A percentile compares a stretch with the other conserved stretches of the same genome.
These are phyloP conservation scores for Trametes polyzona DNA, from an alignment of 1,284 basidiomycete genomes.

Conservation along the genomic window DNA sequence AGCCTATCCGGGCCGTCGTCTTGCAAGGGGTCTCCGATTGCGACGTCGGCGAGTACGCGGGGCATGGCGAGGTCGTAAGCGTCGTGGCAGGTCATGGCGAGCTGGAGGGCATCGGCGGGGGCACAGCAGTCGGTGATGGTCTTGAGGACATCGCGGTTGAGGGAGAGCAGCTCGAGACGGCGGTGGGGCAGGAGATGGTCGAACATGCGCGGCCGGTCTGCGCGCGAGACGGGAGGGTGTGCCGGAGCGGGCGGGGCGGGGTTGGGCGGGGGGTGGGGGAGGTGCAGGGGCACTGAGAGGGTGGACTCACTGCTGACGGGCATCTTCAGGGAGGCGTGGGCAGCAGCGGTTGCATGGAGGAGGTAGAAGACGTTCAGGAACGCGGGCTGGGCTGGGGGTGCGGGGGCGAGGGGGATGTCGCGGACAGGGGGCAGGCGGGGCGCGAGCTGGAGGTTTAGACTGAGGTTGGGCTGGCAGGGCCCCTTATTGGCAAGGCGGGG, in stretches of 20 bases:
- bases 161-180: constrained; percentile 18
- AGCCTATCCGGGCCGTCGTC: constrained; percentile 23
- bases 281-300: constrained; percentile 4
- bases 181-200: constrained; percentile 1
- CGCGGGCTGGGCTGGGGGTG: not conserved
- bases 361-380: constrained; percentile 16
- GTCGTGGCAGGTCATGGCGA: constrained; percentile 25
- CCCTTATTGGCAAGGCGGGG: constrained; percentile 15
- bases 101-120: constrained; percentile 20
- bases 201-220: constrained; percentile 2
- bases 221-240: not conserved
- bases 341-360: constrained; percentile 17
- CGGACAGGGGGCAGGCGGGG: not conserved
- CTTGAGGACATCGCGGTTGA: constrained; percentile 26
- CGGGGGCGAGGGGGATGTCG: constrained; percentile 1
- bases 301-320: constrained; percentile 21
- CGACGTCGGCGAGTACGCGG: constrained; percentile 27
- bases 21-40: constrained; percentile 17
- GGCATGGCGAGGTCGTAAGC: constrained; percentile 25
- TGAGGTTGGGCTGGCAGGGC: constrained; percentile 12
- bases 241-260: not conserved
- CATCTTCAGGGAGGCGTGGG: constrained; percentile 11
- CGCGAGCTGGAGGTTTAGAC: constrained; percentile 5
- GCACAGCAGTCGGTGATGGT: constrained; percentile 22
- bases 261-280: not conserved